Percentiles rank a stretch among this genome's conserved stretches.
phyloP scores from a whole-genome alignment of 495 filamentous ascomycete genomes.

The Podospora anserina region DNA sequence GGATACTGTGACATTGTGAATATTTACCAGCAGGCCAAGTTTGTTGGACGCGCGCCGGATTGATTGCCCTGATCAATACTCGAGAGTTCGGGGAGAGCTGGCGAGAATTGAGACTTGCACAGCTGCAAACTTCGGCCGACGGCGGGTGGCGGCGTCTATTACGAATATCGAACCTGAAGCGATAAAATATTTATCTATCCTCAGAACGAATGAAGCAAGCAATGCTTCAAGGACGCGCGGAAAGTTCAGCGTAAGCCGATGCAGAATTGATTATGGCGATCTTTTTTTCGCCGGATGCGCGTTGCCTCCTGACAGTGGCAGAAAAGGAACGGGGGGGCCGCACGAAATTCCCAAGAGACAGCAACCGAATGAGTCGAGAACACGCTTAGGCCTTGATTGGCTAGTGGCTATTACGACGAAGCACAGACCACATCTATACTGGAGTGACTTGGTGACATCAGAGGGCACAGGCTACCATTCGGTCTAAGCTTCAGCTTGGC shows the following conservation, averaged over 20 bases:
- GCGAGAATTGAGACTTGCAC: neutral
- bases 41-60: neutral
- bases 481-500: conserved; percentile 18
- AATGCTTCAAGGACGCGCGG: neutral
- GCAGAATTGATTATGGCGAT: neutral
- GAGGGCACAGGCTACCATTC: conserved; percentile 15
- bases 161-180: neutral
- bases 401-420: neutral
- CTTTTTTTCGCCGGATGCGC: neutral
- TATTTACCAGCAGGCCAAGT: neutral
- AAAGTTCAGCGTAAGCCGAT: neutral
- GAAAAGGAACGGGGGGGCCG: neutral
- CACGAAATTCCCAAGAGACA: neutral
- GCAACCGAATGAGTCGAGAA: neutral
- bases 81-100: neutral
- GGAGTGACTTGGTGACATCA: conserved; percentile 3
- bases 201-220: neutral
- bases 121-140: neutral
- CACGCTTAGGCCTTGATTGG: neutral
- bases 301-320: neutral
- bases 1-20: conserved; percentile 39
- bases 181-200: neutral
- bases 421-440: neutral
- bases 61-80: neutral
- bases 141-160: neutral